Base-by-base conservation (phyloP, 176 grass and related monocot genomes). In the Triticum timopheevii region DNA sequence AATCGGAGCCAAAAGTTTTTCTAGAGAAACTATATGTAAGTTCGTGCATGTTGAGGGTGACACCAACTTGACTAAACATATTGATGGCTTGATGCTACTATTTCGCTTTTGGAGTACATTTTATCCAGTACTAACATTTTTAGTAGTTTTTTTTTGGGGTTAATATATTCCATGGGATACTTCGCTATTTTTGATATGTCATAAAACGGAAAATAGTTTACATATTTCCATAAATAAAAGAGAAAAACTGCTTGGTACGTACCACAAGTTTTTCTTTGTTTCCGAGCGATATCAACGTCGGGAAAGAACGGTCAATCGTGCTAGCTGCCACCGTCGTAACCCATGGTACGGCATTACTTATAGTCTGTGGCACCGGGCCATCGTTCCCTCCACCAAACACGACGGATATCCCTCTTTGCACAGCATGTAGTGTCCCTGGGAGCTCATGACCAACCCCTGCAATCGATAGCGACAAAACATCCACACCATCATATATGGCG, bases 401-500 rank as follows among this genome's bases (percentile, higher is more conserved):
- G 3, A 93, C 86, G 0, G 81, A 66, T 30, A 95, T 87, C 4
- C 93, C 93, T 8, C 28, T 85, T 8, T 61, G 77, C 9, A 95
- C 83, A 1, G 91, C 93, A 19, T 95, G 93, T 7, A 97, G 54
- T 8, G 94, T 80, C 6, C 89, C 87, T 0, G 73, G 58, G 0
- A 42, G 1, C 38, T 93, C 89, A 0, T 27, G 2, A 19, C 28
- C 65, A 0, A 0, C 50, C 1, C 13, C 34, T 3, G 13, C 34
- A 6, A 97, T 6, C 0, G 94, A 94, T 24, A 97, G 16, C 3
- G 94, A 97, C 45, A 97, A 25, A 24, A 97, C 78, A 62, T 92
- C 87, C 3, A 97, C 94, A 6, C 94, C 92, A 7, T 95, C 91
- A 9, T 89, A 45, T 8, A 95, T 95, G 66, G 93, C 93, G 13